phyloP scores from a whole-genome alignment of 225 moss, liverwort and hornwort genomes.

The Anthoceros angustus region DNA sequence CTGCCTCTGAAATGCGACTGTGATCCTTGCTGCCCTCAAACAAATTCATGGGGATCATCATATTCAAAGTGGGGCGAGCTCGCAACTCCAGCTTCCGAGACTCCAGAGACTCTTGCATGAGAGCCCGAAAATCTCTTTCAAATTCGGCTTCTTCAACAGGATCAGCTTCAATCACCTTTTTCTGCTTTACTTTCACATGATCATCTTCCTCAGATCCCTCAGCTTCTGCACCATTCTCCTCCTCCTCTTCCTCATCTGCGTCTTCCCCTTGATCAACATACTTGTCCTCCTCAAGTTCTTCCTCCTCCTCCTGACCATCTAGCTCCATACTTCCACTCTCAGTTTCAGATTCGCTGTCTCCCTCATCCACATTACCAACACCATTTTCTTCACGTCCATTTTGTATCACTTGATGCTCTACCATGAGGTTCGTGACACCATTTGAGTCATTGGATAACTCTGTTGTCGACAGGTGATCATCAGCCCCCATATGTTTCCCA shows the following conservation, averaged over 20 bases:
- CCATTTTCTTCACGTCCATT: neutral
- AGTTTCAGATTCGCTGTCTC: constrained; percentile 83
- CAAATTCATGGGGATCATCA: constrained; percentile 95
- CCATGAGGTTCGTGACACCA: neutral
- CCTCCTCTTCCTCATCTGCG: constrained; percentile 89
- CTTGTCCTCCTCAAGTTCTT: constrained; percentile 91
- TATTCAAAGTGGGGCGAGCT: constrained; percentile 75
- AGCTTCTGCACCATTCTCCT: constrained; percentile 67
- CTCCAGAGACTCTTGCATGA: constrained; percentile 96
- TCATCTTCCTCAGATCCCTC: constrained; percentile 85
- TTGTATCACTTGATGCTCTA: neutral
- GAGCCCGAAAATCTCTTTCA: constrained; percentile 77
- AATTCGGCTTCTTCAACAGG: constrained; percentile 97
- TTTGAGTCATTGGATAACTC: neutral
- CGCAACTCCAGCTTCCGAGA: constrained; percentile 95
- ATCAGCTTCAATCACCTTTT: constrained; percentile 71
- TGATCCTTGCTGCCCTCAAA: constrained; percentile 90
- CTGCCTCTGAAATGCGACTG: constrained; percentile 70
- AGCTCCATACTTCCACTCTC: constrained; percentile 96
- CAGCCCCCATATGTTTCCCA: constrained; percentile 15
- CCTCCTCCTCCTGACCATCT: constrained; percentile 94
- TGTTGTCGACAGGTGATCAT: neutral
- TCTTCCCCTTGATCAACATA: constrained; percentile 84
- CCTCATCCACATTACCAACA: constrained; percentile 29
- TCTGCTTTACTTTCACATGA: constrained; percentile 84